phyloP scores from a whole-genome alignment of 805 yeast species.

The Candida oleophila region DNA sequence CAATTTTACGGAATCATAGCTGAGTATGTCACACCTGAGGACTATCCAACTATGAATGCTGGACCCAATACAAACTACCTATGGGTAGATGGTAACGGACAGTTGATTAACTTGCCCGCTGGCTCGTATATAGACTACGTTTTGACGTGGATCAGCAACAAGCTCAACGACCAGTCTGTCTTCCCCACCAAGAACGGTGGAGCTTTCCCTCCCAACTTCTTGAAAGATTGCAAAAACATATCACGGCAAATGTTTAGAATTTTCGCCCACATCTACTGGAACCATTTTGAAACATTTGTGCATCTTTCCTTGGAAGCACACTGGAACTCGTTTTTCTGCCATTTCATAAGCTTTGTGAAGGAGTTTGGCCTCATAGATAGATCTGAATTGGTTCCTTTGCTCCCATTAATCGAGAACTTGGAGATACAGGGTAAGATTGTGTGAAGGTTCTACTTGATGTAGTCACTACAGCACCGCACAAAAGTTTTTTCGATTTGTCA shows the following conservation, averaged over 20 bases:
- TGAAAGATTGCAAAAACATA: slow-evolving; percentile 81
- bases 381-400: slow-evolving; percentile 75
- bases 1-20: slow-evolving; percentile 89
- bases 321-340: slow-evolving; percentile 97
- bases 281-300: slow-evolving; percentile 91
- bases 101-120: slow-evolving; percentile 86
- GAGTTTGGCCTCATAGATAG: slow-evolving; percentile 82
- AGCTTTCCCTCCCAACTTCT: slow-evolving; percentile 85
- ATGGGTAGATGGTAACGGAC: slow-evolving; percentile 80
- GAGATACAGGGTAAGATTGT: slow-evolving; percentile 84
- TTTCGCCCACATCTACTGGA: slow-evolving; percentile 91
- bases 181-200: slow-evolving; percentile 91
- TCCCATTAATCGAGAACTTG: slow-evolving; percentile 71
- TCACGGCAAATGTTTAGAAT: slow-evolving; percentile 91
- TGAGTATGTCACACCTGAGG: slow-evolving; percentile 87
- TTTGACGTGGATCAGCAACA: slow-evolving; percentile 83
- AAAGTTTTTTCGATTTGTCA: neutral
- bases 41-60: slow-evolving; percentile 92
- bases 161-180: slow-evolving; percentile 81
- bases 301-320: slow-evolving; percentile 93
- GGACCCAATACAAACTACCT: slow-evolving; percentile 89
- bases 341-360: slow-evolving; percentile 81
- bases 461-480: too few species aligned
- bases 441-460: slow-evolving; percentile 14
- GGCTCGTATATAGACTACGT: slow-evolving; percentile 90